Evolutionary conservation across 208 protist species (phyloP).

Genomic region (Angomonas deanei): DNA sequence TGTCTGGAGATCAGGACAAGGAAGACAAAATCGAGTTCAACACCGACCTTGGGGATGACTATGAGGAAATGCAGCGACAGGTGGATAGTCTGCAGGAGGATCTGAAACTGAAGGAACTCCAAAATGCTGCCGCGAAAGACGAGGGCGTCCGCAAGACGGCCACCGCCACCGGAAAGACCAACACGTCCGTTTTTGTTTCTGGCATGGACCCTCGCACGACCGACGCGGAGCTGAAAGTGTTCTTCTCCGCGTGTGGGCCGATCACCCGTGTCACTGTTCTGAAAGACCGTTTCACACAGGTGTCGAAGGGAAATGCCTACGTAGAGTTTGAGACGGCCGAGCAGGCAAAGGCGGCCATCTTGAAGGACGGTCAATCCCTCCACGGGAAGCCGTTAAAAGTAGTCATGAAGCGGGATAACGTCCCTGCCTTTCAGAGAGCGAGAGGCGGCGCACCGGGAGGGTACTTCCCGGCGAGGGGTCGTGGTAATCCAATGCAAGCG

Average conservation of each 20-base stretch:
- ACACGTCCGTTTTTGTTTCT: conserved; percentile 90
- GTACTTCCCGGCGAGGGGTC: conserved; percentile 20
- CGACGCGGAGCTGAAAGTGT: conserved; percentile 88
- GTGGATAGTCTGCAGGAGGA: conserved; percentile 85
- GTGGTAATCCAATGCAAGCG: conserved; percentile 42
- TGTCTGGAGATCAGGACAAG: conserved; percentile 23
- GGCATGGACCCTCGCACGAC: conserved; percentile 86
- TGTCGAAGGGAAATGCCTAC: conserved; percentile 91
- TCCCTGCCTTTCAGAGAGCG: conserved; percentile 75
- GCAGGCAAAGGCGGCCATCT: conserved; percentile 69
- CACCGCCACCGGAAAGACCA: conserved; percentile 18
- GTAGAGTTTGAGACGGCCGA: conserved; percentile 88
- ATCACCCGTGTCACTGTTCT: conserved; percentile 91
- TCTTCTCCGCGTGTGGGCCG: conserved; percentile 86
- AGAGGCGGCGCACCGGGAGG: conserved; percentile 31
- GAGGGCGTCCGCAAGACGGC: conserved; percentile 77
- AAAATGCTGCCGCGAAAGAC: conserved; percentile 74
- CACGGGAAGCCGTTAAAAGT: conserved; percentile 83
- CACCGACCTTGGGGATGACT: conserved; percentile 44
- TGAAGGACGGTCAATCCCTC: conserved; percentile 83
- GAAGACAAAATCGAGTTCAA: conserved; percentile 28
- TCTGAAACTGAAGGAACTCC: conserved; percentile 70
- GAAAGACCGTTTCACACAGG: conserved; percentile 81
- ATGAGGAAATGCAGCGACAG: conserved; percentile 74
- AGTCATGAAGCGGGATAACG: conserved; percentile 81